These are phyloP conservation scores for Davidsoniella virescens DNA, from an alignment of 2,329 filamentous ascomycete genomes.

Conservation along the genomic window DNA sequence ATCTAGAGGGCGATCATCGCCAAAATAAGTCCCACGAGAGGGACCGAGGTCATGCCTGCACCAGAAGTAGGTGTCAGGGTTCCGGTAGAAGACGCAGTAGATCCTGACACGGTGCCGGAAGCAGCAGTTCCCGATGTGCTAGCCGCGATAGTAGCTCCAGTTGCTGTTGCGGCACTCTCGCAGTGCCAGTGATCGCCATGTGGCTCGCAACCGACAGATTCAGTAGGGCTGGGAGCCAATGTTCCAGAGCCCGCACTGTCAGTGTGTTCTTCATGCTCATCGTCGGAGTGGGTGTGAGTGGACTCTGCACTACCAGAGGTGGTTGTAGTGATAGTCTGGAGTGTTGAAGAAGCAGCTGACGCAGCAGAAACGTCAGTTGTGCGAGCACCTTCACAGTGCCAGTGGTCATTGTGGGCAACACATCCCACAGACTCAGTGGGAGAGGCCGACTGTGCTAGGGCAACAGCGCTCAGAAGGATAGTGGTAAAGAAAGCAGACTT, in stretches of 20 bases:
- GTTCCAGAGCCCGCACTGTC: constrained; percentile 14
- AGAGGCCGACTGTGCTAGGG: constrained; percentile 10
- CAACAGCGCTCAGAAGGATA: constrained; percentile 7
- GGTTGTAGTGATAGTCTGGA: neutral
- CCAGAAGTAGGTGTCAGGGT: neutral
- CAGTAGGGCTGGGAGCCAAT: constrained; percentile 21
- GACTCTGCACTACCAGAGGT: neutral
- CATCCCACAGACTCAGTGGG: constrained; percentile 21
- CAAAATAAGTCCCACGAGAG: neutral
- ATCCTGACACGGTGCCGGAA: too few relatives aligned
- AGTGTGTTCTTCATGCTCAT: constrained; percentile 12
- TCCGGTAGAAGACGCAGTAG: neutral
- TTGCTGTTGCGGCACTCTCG: constrained; percentile 13
- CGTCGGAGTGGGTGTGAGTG: constrained; percentile 13
- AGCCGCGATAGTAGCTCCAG: neutral
- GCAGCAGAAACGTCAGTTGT: neutral
- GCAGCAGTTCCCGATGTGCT: neutral
- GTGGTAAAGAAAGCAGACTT: neutral
- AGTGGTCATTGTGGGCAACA: constrained; percentile 24
- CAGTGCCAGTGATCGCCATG: constrained; percentile 25
- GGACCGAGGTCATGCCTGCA: neutral
- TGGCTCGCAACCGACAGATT: constrained; percentile 22
- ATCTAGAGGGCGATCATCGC: too few relatives aligned
- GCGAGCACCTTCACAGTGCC: constrained; percentile 14
- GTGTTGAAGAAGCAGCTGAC: neutral